Base-by-base conservation (phyloP, 805 yeast species). In the Starmerella lactis-condensi region DNA sequence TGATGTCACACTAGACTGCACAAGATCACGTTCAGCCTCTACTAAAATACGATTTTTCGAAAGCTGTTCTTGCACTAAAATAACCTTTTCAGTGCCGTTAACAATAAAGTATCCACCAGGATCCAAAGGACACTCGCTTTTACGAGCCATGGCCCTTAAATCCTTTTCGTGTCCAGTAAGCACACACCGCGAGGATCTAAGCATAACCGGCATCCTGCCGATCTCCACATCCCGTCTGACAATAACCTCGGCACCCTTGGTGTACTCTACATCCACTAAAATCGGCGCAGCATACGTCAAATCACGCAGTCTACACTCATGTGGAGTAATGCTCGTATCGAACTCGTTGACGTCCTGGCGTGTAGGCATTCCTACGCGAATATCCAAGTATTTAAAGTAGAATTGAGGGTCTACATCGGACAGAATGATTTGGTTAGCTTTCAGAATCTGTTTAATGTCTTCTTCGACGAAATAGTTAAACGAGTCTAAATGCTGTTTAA, bases 181-280 rank as follows among this genome's bases (percentile, higher is more conserved):
- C 22, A 79, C 72, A 64, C 98, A 89, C 52, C 82, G 81, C 51
- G 81, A 78, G 17, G 93, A 77, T 45, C 95, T 65, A 45, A 89
- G 64, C 98, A 89, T 89, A 47, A 89, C 73, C n/a, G 98, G 98
- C 94, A 89, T 89, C 48, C 93, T 69, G 22, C 98, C 99, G 38
- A 89, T 85, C 51, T 83, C 95, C 37, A 89, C 66, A 49, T 81
- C 91, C 46, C 76, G 67, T 45, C 81, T 85, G 62, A 79, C 69
- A 43, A 85, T 78, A 52, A 89, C 78, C 53, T 81, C 82, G 40
- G 85, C 64, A 22, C 96, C 98, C 51, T 95, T 67, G 0, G 96
- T 89, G 51, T 89, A 89, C 50, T 89, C 98, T 16, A 89, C 93
- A 57, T 89, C 98, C 29, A 85, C 98, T 46, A 74, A 78, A 23